Conservation (phyloP, 2,329 filamentous ascomycete genomes). For the Cercospora brassicicola region DNA sequence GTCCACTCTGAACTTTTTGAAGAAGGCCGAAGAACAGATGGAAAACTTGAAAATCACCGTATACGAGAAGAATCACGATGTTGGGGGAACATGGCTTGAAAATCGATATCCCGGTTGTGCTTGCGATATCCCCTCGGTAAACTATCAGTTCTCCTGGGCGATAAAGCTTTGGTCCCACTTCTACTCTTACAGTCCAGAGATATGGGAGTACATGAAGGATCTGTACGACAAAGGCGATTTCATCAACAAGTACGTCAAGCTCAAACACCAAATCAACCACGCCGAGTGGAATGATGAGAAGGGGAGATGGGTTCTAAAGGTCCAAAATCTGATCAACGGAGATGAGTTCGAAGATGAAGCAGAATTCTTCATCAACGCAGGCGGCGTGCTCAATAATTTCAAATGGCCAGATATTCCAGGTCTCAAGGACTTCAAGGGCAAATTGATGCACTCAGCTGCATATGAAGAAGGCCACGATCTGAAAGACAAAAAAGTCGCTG, state of each 20-base stretch:
- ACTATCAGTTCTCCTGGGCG: slow-evolving; percentile 55
- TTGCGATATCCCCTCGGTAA: slow-evolving; percentile 51
- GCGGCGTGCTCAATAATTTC: slow-evolving; percentile 48
- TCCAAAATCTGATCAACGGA: slow-evolving; percentile 40
- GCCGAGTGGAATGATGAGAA: slow-evolving; percentile 48
- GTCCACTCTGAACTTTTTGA: slow-evolving; percentile 46
- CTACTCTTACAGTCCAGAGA: slow-evolving; percentile 52
- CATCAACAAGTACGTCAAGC: slow-evolving; percentile 49
- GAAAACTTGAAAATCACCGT: slow-evolving; percentile 43
- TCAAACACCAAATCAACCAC: slow-evolving; percentile 48
- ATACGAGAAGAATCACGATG: slow-evolving; percentile 42
- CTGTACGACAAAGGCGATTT: slow-evolving; percentile 49
- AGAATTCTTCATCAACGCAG: slow-evolving; percentile 48
- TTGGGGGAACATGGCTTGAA: slow-evolving; percentile 41
- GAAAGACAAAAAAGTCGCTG: slow-evolving; percentile 44
- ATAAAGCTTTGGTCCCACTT: slow-evolving; percentile 52
- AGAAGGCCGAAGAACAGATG: slow-evolving; percentile 47
- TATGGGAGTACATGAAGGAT: slow-evolving; percentile 51
- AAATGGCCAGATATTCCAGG: slow-evolving; percentile 49
- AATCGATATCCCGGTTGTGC: slow-evolving; percentile 46
- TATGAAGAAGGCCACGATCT: slow-evolving; percentile 46
- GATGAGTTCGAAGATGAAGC: slow-evolving; percentile 38
- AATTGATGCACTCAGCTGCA: slow-evolving; percentile 46
- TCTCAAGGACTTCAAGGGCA: slow-evolving; percentile 46
- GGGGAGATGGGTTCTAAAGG: slow-evolving; percentile 43